A percentile compares a stretch with the other conserved stretches of the same genome.
phyloP scores from a whole-genome alignment of 345 rosid species.

The Conringia planisiliqua region DNA sequence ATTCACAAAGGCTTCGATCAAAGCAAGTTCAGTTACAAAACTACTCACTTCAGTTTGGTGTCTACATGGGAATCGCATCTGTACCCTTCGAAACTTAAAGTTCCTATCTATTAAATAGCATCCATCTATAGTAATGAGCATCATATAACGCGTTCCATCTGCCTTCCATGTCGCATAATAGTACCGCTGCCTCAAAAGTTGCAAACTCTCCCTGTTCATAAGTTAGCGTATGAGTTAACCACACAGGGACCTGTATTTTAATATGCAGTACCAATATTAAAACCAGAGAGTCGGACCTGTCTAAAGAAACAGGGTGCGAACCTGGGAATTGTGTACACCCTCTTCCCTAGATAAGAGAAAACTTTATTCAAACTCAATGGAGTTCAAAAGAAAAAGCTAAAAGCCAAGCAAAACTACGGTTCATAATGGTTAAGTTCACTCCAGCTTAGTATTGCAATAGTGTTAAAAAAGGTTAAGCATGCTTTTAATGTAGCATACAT shows the following conservation, averaged over 20 bases:
- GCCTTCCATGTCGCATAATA: constrained; percentile 99
- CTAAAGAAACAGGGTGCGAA: constrained; percentile 83
- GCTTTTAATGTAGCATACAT: neutral
- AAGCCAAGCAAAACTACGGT: neutral
- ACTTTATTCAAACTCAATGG: too few relatives aligned
- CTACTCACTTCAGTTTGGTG: constrained; percentile 52
- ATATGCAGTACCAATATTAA: constrained; percentile 14
- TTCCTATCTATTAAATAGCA: constrained; percentile 86
- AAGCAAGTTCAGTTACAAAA: neutral
- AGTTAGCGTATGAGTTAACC: neutral
- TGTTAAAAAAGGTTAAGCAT: neutral
- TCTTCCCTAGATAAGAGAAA: constrained; percentile 53
- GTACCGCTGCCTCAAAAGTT: constrained; percentile 82
- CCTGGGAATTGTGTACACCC: constrained; percentile 69
- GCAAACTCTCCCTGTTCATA: constrained; percentile 78
- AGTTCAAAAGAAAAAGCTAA: too few relatives aligned
- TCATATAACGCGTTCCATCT: constrained; percentile 98
- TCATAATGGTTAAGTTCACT: neutral
- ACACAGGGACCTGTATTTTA: neutral
- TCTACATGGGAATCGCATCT: constrained; percentile 91
- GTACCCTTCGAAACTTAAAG: constrained; percentile 87
- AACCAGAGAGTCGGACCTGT: constrained; percentile 46
- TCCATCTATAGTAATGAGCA: constrained; percentile 88
- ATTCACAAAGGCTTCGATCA: neutral
- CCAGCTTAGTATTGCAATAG: neutral